These are phyloP conservation scores for Coemansia sp. DNA, from an alignment of 192 early-diverging fungal species.

Conservation along the genomic window DNA sequence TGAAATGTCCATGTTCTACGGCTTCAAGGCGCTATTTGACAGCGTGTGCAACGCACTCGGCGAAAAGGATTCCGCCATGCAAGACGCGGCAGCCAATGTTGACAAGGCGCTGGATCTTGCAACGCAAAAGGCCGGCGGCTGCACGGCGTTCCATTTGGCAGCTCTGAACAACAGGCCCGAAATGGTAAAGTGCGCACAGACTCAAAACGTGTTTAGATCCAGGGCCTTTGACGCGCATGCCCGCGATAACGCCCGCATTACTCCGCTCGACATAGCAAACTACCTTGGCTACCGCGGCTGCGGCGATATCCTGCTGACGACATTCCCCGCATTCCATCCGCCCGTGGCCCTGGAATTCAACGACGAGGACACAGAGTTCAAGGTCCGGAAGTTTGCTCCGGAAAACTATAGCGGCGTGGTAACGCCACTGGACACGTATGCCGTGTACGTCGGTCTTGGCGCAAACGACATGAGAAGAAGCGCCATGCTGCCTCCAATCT, in stretches of 20 bases:
- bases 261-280: conserved; percentile 43
- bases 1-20: conserved; percentile 39
- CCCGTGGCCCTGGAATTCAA: conserved; percentile 13
- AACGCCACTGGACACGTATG: conserved; percentile 23
- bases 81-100: conserved; percentile 13
- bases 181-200: conserved; percentile 22
- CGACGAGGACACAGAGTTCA: conserved; percentile 19
- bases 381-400: conserved; percentile 11
- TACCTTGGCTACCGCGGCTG: conserved; percentile 47
- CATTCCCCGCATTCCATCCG: conserved; percentile 9
- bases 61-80: conserved; percentile 8
- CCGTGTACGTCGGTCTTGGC: conserved; percentile 40
- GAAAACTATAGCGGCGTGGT: not conserved
- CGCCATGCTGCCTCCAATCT: conserved; percentile 19
- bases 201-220: conserved; percentile 21
- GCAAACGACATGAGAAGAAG: conserved; percentile 39
- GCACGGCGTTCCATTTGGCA: conserved; percentile 41
- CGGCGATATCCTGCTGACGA: conserved; percentile 36
- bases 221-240: conserved; percentile 20
- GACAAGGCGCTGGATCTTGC: conserved; percentile 20
- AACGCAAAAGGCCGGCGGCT: conserved; percentile 19
- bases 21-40: conserved; percentile 30
- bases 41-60: conserved; percentile 16
- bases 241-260: conserved; percentile 28
- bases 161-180: conserved; percentile 31